Percentiles rank a stretch among this genome's conserved stretches.
Conservation (phyloP, 768 basidiomycete genomes). For the Hysterangium stoloniferum region DNA sequence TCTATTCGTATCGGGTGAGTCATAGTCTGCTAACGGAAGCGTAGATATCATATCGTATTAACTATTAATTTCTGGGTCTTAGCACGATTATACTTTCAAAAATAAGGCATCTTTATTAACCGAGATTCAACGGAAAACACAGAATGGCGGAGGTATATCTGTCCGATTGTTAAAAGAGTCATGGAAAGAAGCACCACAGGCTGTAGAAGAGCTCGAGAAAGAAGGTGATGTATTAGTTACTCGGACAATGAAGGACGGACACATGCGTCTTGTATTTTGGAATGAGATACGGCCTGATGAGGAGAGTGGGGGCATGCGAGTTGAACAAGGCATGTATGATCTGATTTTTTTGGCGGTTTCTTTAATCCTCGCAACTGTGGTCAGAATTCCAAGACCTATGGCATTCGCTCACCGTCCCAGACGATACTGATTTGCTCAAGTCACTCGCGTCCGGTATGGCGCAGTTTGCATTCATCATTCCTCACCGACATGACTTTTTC, state of each 20-base stretch:
- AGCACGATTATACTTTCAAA: conserved; percentile 84
- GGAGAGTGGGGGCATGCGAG: conserved; percentile 57
- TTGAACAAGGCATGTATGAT: conserved; percentile 64
- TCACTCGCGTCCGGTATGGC: conserved; percentile 64
- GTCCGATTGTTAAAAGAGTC: conserved; percentile 82
- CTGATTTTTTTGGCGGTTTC: neutral
- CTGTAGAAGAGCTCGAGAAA: conserved; percentile 84
- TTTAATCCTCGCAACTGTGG: neutral
- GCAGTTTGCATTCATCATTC: neutral
- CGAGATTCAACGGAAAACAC: conserved; percentile 79
- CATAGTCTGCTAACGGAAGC: neutral
- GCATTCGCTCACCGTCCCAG: conserved; percentile 79
- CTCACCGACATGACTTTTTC: neutral
- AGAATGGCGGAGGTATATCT: conserved; percentile 77
- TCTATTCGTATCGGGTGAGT: conserved; percentile 79
- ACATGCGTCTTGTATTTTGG: conserved; percentile 81
- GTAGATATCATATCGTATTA: conserved; percentile 8
- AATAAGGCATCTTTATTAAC: conserved; percentile 78
- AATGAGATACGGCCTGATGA: conserved; percentile 79
- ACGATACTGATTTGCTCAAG: conserved; percentile 73
- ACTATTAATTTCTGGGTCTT: conserved; percentile 4
- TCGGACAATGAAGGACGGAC: conserved; percentile 74
- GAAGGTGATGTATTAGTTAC: conserved; percentile 87
- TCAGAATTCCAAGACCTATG: conserved; percentile 84
- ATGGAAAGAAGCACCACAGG: conserved; percentile 80